phyloP scores from a whole-genome alignment of 345 rosid species.

The Carallia brachiata region DNA sequence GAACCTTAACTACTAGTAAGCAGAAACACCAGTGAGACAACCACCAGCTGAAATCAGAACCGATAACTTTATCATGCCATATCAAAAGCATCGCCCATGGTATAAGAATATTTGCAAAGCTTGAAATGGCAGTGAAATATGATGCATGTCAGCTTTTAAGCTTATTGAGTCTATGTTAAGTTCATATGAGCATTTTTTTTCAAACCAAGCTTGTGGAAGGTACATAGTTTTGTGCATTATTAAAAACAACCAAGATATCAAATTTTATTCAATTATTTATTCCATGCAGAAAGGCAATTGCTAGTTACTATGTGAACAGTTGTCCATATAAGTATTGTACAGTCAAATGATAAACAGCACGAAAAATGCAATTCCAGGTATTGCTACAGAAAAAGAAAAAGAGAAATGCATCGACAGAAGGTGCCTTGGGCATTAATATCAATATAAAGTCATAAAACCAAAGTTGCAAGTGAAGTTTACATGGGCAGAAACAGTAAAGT shows the following conservation, averaged over 20 bases:
- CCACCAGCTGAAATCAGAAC: conserved; percentile 4
- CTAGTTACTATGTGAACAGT: too few species aligned
- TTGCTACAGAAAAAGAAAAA: neutral
- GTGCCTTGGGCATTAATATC: neutral
- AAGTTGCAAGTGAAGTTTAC: neutral
- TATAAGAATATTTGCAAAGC: neutral
- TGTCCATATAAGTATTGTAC: neutral
- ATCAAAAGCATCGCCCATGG: neutral
- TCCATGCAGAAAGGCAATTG: neutral
- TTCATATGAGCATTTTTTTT: too few species aligned
- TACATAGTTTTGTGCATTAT: neutral
- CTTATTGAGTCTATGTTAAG: too few species aligned
- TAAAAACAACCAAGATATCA: neutral
- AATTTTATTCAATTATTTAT: neutral
- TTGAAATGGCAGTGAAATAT: too few species aligned
- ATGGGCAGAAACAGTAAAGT: too few species aligned
- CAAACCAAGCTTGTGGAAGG: neutral
- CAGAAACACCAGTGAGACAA: too few species aligned
- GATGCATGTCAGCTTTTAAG: too few species aligned
- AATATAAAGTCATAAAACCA: neutral
- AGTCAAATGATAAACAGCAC: neutral
- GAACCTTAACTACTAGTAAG: neutral
- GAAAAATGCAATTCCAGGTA: neutral
- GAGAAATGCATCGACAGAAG: neutral
- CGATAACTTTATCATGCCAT: neutral